Evolutionary conservation across 352 stramenopile species (phyloP), one percentile per base, ranked within the genome.

Genomic region (Pythium monospermum): DNA sequence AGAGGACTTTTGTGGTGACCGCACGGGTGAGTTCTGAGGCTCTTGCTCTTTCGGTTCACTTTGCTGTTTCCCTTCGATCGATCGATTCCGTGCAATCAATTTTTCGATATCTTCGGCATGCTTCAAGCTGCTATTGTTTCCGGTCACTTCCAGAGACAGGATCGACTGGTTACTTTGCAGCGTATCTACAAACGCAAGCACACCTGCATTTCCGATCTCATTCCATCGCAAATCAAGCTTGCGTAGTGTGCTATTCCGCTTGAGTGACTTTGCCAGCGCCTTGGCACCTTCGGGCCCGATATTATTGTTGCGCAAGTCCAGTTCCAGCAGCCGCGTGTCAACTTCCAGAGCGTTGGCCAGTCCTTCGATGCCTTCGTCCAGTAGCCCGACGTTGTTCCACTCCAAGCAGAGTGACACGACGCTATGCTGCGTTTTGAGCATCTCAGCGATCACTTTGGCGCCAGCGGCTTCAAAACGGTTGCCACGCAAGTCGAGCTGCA

Each of bases 271-370:
- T 3, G 80, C 83, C 1, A 95, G 63, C 1, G 71, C 66, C 25
- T 72, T 79, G 15, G 82, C 83, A 13, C 81, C 83, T 25, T 91
- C 85, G 0, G 79, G 59, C 0, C 76, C 63, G 40, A 95, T 72
- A 57, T 87, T 88, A 61, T 95, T 94, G 62, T 95, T 93, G 16
- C 83, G 79, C 33, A 95, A 56, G 37, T 95, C 83, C 13, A 95
- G 66, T 18, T 70, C 57, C 4, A 86, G 37, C 15, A 94, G 60
- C 8, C 66, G 70, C 25, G 71, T 71, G 49, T 94, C 83, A 10
- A 83, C 59, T 52, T 85, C 73, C 3, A 92, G 56, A 7, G 81
- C 79, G 4, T 43, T 43, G 7, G 80, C 75, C 10, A 94, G 59
- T 28, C 79, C 79, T 36, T 77, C 70, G 12, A 94, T 56, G 1